These are phyloP conservation scores for Trebouxia gelatinosa DNA, from an alignment of 163 green algal species.

Conservation along the genomic window DNA sequence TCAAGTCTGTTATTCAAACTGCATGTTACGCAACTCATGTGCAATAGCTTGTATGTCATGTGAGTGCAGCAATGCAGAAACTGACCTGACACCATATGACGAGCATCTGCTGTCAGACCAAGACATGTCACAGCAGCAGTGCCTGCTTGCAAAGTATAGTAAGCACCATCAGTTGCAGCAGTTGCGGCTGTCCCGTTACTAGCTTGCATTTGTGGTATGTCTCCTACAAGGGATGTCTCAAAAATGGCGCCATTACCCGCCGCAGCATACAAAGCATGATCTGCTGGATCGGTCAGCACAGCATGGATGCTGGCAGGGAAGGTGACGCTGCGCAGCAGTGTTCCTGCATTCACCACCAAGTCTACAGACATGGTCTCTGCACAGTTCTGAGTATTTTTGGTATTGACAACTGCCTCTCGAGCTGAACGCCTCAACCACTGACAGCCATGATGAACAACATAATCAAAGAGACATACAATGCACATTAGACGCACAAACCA, in stretches of 20 bases:
- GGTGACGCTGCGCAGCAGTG: constrained; percentile 56
- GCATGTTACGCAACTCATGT: too few species aligned
- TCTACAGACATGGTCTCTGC: constrained; percentile 66
- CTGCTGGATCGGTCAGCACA: constrained; percentile 62
- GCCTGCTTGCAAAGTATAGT: neutral
- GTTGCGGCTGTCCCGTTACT: constrained; percentile 1
- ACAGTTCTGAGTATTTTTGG: too few species aligned
- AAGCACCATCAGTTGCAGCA: neutral
- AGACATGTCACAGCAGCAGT: constrained; percentile 37
- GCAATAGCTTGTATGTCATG: too few species aligned
- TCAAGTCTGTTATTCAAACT: too few species aligned
- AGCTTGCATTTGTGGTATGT: constrained; percentile 27
- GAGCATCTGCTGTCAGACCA: constrained; percentile 28
- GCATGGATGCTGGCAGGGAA: constrained; percentile 63
- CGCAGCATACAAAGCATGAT: constrained; percentile 69
- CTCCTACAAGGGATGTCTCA: constrained; percentile 45
- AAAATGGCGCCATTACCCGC: constrained; percentile 69
- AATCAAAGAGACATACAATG: too few species aligned
- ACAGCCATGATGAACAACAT: too few species aligned
- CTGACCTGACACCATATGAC: constrained; percentile 33
- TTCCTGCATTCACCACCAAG: too few species aligned
- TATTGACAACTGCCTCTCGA: too few species aligned
- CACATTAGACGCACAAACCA: too few species aligned
- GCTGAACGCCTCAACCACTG: too few species aligned
- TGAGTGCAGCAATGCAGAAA: too few species aligned